phyloP scores from a whole-genome alignment of 2,329 filamentous ascomycete species.

The Diaporthe velutina region DNA sequence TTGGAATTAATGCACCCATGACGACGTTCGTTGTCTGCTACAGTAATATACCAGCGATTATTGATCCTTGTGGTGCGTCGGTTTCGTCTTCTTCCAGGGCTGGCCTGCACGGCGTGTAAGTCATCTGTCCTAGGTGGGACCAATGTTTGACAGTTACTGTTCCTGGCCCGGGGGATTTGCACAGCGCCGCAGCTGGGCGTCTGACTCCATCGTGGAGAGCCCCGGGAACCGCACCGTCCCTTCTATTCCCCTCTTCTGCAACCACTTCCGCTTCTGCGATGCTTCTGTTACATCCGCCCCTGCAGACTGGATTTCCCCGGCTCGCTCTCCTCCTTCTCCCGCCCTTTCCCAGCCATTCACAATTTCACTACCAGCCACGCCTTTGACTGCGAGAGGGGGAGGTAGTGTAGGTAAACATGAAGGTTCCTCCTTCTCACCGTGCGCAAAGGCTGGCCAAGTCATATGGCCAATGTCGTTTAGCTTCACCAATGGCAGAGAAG shows the following conservation, averaged over 20 bases:
- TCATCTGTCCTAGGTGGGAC: slow-evolving; percentile 13
- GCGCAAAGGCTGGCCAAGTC: background rate
- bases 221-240: slow-evolving; percentile 10
- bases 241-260: slow-evolving; percentile 28
- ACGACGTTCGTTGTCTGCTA: slow-evolving; percentile 4
- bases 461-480: slow-evolving; percentile 4
- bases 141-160: slow-evolving; percentile 1
- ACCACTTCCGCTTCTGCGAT: slow-evolving; percentile 28
- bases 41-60: background rate
- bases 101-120: slow-evolving; percentile 27
- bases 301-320: slow-evolving; percentile 2
- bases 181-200: slow-evolving; percentile 19
- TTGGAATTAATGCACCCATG: background rate
- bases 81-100: background rate
- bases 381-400: background rate
- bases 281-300: slow-evolving; percentile 26
- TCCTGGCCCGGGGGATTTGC: slow-evolving; percentile 29
- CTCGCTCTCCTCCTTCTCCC: background rate
- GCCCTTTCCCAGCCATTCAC: slow-evolving; percentile 18
- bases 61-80: background rate
- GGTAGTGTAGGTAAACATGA: background rate
- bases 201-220: slow-evolving; percentile 25
- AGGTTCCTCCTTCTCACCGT: background rate
- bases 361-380: slow-evolving; percentile 19
- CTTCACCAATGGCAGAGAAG: background rate